phyloP scores from a whole-genome alignment of 192 early-diverging fungal species.

The Podila minutissima region DNA sequence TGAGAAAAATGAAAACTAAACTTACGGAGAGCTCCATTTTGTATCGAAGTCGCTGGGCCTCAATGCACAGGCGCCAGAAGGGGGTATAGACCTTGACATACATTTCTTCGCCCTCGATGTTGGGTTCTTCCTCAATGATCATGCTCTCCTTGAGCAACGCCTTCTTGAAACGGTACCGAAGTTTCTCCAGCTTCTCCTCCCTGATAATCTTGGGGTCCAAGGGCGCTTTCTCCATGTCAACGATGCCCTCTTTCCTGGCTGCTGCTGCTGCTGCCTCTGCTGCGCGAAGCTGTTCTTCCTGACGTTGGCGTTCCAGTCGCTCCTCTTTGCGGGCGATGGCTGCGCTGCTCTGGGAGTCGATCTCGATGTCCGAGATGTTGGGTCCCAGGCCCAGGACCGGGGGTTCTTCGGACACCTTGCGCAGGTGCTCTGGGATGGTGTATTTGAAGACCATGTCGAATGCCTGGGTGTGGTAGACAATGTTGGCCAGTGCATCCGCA shows the following conservation, averaged over 20 bases:
- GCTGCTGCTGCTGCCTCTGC: background rate
- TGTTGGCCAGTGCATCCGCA: slow-evolving; percentile 54
- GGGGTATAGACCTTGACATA: slow-evolving; percentile 55
- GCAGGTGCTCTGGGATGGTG: slow-evolving; percentile 29
- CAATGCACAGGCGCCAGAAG: slow-evolving; percentile 52
- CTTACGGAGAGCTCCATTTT: slow-evolving; percentile 51
- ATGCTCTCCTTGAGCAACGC: slow-evolving; percentile 46
- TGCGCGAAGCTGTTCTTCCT: background rate
- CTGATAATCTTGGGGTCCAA: slow-evolving; percentile 19
- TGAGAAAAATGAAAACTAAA: background rate
- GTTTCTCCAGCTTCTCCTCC: slow-evolving; percentile 15
- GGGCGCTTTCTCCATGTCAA: slow-evolving; percentile 18
- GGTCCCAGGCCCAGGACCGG: slow-evolving; percentile 13
- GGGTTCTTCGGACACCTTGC: slow-evolving; percentile 17
- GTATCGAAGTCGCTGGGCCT: slow-evolving; percentile 46
- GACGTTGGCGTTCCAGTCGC: background rate
- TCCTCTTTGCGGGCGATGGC: slow-evolving; percentile 8
- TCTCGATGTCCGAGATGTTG: slow-evolving; percentile 18
- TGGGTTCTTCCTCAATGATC: slow-evolving; percentile 51
- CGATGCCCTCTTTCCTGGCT: slow-evolving; percentile 7
- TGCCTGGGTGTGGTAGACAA: slow-evolving; percentile 44
- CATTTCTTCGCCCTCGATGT: slow-evolving; percentile 46
- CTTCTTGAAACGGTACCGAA: slow-evolving; percentile 49
- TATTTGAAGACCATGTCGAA: slow-evolving; percentile 56
- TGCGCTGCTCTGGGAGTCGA: slow-evolving; percentile 20